Conservation (phyloP, 2,329 filamentous ascomycete species). For the Aspergillus sp. region DNA sequence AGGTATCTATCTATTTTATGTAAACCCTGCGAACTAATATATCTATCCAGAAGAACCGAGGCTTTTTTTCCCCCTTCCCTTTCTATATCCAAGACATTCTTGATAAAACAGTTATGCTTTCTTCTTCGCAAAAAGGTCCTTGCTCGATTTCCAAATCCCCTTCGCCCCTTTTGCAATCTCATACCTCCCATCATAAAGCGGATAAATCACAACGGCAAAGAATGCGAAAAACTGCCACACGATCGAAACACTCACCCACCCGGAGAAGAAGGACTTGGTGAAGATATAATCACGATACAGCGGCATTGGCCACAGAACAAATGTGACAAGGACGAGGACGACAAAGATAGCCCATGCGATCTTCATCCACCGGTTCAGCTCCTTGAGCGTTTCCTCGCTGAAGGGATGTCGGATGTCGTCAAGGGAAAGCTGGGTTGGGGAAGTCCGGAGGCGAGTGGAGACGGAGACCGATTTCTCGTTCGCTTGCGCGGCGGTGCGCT, state of each 20-base stretch:
- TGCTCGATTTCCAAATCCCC: slow-evolving; percentile 24
- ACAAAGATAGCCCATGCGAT: slow-evolving; percentile 49
- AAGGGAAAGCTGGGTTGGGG: slow-evolving; percentile 27
- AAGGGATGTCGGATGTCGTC: slow-evolving; percentile 53
- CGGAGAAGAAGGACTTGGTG: slow-evolving; percentile 51
- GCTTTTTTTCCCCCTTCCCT: no score
- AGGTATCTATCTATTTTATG: neutral
- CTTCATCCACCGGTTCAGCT: slow-evolving; percentile 43
- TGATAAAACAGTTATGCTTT: neutral
- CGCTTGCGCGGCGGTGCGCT: slow-evolving; percentile 4
- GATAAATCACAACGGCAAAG: slow-evolving; percentile 52
- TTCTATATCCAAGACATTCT: neutral
- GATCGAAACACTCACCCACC: slow-evolving; percentile 52
- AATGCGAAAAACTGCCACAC: slow-evolving; percentile 56
- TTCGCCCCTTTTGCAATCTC: slow-evolving; percentile 41
- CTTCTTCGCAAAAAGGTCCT: slow-evolving; percentile 3
- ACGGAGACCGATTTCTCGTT: slow-evolving; percentile 2
- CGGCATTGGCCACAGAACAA: slow-evolving; percentile 56
- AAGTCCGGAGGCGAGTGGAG: neutral
- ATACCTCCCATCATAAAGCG: slow-evolving; percentile 52
- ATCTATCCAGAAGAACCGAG: no score
- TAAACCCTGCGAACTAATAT: neutral
- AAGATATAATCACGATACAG: slow-evolving; percentile 56
- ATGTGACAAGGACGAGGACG: slow-evolving; percentile 51
- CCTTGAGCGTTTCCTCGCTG: slow-evolving; percentile 37